Percentiles rank a stretch among this genome's conserved stretches.
Evolutionary conservation across 2,329 filamentous ascomycete species (phyloP).

Genomic region (Neospermospora avenae): DNA sequence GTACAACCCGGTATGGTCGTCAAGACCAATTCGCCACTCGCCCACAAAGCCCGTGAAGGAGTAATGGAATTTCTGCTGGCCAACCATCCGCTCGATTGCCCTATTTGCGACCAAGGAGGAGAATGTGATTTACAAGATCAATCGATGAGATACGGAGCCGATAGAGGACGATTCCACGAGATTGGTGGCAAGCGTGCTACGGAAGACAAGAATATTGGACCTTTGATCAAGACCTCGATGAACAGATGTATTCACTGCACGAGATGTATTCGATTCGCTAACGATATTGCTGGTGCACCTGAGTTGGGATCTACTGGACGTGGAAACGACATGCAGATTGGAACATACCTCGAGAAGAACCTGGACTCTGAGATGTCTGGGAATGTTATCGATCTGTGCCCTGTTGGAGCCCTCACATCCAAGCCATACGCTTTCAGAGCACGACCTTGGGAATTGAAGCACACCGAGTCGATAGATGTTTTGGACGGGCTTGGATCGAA

Average conservation of each 20-base stretch:
- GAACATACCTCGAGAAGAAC: slow-evolving; percentile 93
- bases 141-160: slow-evolving; percentile 97
- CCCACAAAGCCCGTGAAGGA: slow-evolving; percentile 96
- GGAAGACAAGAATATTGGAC: slow-evolving; percentile 99
- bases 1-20: slow-evolving; percentile 99
- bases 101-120: slow-evolving; percentile 97
- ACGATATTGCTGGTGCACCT: slow-evolving; percentile 92
- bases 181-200: slow-evolving; percentile 93
- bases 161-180: slow-evolving; percentile 96
- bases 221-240: slow-evolving; percentile 98
- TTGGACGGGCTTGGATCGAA: slow-evolving; percentile 90
- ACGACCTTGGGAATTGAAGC: slow-evolving; percentile 94
- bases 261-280: slow-evolving; percentile 94
- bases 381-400: slow-evolving; percentile 97
- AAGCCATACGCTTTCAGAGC: slow-evolving; percentile 98
- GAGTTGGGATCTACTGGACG: slow-evolving; percentile 92
- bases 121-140: slow-evolving; percentile 99
- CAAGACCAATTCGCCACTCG: slow-evolving; percentile 93
- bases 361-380: slow-evolving; percentile 93
- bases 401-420: slow-evolving; percentile 91
- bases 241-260: slow-evolving; percentile 99
- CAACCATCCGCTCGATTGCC: slow-evolving; percentile 94
- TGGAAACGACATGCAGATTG: slow-evolving; percentile 97
- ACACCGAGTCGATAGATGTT: slow-evolving; percentile 94
- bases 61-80: slow-evolving; percentile 98